Evolutionary conservation across 192 early-diverging fungal genomes (phyloP).

Genomic region (Entomortierella parvispora): DNA sequence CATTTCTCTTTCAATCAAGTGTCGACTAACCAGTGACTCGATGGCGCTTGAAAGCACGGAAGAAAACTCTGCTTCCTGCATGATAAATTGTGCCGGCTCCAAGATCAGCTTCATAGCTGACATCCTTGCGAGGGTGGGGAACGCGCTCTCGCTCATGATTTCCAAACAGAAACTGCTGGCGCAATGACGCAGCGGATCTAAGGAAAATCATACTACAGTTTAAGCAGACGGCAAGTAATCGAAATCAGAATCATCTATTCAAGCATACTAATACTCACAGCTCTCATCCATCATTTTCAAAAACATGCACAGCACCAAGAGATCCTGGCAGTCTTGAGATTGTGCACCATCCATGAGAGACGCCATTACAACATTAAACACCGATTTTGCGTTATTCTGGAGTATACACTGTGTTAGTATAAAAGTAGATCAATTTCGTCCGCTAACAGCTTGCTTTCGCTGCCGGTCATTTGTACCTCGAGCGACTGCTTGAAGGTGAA

Average conservation of each 20-base stretch:
- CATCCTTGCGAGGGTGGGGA: slow-evolving; percentile 22
- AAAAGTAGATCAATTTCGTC: neutral
- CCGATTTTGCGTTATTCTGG: slow-evolving; percentile 26
- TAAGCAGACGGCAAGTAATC: too few species aligned
- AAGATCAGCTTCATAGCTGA: slow-evolving; percentile 21
- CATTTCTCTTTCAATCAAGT: neutral
- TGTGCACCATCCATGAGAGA: slow-evolving; percentile 19
- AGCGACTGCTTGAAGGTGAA: slow-evolving; percentile 16
- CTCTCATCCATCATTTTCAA: slow-evolving; percentile 18
- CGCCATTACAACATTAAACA: slow-evolving; percentile 37
- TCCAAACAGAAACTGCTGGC: slow-evolving; percentile 14
- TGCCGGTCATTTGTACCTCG: slow-evolving; percentile 7
- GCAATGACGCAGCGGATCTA: slow-evolving; percentile 27
- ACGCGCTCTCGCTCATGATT: neutral
- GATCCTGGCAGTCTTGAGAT: slow-evolving; percentile 8
- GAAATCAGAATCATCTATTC: too few species aligned
- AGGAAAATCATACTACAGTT: neutral
- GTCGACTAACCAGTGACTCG: slow-evolving; percentile 1
- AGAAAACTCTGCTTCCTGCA: slow-evolving; percentile 29
- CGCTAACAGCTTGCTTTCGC: neutral
- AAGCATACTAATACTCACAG: too few species aligned
- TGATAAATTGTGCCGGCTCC: slow-evolving; percentile 29
- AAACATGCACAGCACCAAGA: slow-evolving; percentile 24
- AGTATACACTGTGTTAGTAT: neutral
- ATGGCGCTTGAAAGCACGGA: slow-evolving; percentile 14